phyloP scores from a whole-genome alignment of 257 asterid genomes.

The Capsicum chinense region DNA sequence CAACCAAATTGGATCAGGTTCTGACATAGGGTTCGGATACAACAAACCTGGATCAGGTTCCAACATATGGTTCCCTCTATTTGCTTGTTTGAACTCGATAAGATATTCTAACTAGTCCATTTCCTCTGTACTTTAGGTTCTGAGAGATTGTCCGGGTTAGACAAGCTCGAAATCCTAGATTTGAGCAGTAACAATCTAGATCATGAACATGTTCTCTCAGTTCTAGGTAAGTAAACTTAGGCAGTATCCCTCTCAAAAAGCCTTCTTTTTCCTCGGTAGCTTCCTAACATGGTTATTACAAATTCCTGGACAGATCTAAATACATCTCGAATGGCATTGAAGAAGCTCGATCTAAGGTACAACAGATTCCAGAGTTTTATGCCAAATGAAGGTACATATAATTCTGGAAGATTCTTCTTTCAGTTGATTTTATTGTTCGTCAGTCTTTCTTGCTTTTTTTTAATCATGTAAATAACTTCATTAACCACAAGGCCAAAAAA shows the following conservation, averaged over 20 bases:
- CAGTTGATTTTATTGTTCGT: neutral
- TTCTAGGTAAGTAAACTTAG: neutral
- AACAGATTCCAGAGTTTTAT: neutral
- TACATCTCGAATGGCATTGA: neutral
- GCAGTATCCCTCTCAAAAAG: no score
- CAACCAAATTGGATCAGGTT: neutral
- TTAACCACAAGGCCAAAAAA: no score
- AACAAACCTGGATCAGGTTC: no score
- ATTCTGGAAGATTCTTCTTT: neutral
- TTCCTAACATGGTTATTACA: neutral
- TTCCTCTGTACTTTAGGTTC: neutral
- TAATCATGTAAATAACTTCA: no score
- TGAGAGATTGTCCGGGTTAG: neutral
- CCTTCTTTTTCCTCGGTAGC: neutral
- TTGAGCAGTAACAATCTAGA: neutral
- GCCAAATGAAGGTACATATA: slow-evolving; percentile 20
- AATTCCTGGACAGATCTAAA: slow-evolving; percentile 12
- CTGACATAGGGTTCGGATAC: neutral
- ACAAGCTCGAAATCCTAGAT: slow-evolving; percentile 29
- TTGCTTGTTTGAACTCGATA: no score
- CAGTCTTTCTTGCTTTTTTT: neutral
- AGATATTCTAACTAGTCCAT: neutral
- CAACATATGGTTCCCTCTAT: no score
- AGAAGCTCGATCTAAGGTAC: slow-evolving; percentile 21
- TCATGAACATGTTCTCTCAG: neutral